These are phyloP conservation scores for Candida palmyrensis DNA, from an alignment of 805 yeast species.

Conservation along the genomic window DNA sequence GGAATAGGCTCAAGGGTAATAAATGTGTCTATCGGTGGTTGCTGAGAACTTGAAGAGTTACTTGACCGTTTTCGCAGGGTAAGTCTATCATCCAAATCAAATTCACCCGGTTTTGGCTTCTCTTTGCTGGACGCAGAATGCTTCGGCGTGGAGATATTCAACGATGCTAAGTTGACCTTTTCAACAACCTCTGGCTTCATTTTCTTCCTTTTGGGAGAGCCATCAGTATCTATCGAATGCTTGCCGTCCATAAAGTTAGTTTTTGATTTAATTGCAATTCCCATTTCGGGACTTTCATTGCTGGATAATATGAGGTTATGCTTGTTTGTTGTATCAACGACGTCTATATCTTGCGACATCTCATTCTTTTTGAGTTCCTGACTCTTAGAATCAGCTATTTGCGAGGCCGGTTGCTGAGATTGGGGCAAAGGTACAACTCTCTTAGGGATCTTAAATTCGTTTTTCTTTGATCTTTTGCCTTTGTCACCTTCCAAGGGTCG, in stretches of 20 bases:
- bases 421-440: slow-evolving; percentile 40
- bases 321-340: not conserved
- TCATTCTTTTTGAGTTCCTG: not conserved
- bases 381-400: slow-evolving; percentile 1
- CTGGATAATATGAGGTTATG: not conserved
- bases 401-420: slow-evolving; percentile 22
- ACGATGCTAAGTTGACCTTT: not conserved
- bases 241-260: not conserved
- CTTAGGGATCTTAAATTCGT: slow-evolving; percentile 40
- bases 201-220: slow-evolving; percentile 3
- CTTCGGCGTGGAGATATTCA: not conserved
- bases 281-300: slow-evolving; percentile 3
- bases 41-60: not conserved
- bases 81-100: too few relatives aligned
- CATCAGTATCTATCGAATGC: slow-evolving; percentile 1
- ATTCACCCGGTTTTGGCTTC: too few relatives aligned
- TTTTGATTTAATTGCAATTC: slow-evolving; percentile 1
- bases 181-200: slow-evolving; percentile 1
- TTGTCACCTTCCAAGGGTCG: slow-evolving; percentile 33
- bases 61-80: too few relatives aligned
- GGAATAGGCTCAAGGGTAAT: slow-evolving; percentile 51
- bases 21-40: slow-evolving; percentile 54
- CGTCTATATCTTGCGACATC: not conserved
- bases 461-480: slow-evolving; percentile 17
- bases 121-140: not conserved